Evolutionary conservation across 768 basidiomycete genomes (phyloP).

Genomic region (Cystobasidium ongulense): DNA sequence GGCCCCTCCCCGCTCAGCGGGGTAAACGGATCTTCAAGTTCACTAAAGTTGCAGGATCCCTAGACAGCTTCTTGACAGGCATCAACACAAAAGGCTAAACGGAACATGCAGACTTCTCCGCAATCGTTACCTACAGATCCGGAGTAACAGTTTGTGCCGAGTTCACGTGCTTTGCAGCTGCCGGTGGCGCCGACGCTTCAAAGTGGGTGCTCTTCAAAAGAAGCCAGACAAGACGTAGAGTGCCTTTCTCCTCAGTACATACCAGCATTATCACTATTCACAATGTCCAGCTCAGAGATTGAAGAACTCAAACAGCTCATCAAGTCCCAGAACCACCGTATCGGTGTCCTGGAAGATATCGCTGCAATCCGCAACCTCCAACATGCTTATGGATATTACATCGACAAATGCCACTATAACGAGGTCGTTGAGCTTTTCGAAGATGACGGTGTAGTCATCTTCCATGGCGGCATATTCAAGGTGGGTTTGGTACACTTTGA

Average conservation of each 20-base stretch:
- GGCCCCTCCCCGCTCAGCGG: too few relatives aligned
- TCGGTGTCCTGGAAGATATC: neutral
- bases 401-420: slow-evolving; percentile 32
- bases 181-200: too few relatives aligned
- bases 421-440: slow-evolving; percentile 29
- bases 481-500: neutral
- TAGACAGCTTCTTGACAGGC: too few relatives aligned
- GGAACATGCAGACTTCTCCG: too few relatives aligned
- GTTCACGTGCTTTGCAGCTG: too few relatives aligned
- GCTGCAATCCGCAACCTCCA: neutral
- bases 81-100: too few relatives aligned
- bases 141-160: too few relatives aligned
- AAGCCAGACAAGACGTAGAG: neutral
- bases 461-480: neutral
- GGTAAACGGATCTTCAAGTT: too few relatives aligned
- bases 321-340: neutral
- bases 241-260: neutral
- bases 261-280: neutral
- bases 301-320: neutral
- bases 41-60: too few relatives aligned
- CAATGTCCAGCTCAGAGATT: neutral
- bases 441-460: slow-evolving; percentile 21
- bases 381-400: slow-evolving; percentile 18
- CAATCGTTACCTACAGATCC: too few relatives aligned
- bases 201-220: neutral